Evolutionary conservation across 2,329 filamentous ascomycete genomes (phyloP), one percentile per base, ranked within the genome.

Genomic region (Scedosporium boydii): DNA sequence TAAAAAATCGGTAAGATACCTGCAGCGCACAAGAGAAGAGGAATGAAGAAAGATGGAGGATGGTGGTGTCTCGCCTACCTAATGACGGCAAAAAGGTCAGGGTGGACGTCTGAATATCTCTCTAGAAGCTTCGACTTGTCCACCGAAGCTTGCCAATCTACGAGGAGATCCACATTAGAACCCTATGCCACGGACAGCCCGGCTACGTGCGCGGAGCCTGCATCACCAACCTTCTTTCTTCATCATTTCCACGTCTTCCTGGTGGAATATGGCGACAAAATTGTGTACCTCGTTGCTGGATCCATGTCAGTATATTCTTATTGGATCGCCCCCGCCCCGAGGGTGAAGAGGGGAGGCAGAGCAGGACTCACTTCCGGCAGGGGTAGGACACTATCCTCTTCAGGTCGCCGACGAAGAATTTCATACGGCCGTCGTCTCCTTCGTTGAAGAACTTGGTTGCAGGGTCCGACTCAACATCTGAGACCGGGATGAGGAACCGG

Each of bases 401-500:
- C 0, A 63, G 67, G 23, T 68, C 65, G 10, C 64, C 66, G 29
- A 67, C 66, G 29, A 67, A 60, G 46, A 68, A 41, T 21, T 60
- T 62, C 42, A 66, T 64, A 7, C 60, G 55, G 7, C 65, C 67
- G 7, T 63, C 51, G 10, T 68, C 65, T n/a, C 68, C 60, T 29
- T 71, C 71, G 5, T 60, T 56, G 67, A 69, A 75, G 34, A 67
- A 70, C 6, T 63, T 65, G 6, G 73, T 74, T 38, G 34, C 2
- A 2, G 34, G 34, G 34, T 38, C 34, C 34, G 34, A 6, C 10
- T 38, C 34, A 10, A 76, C 64, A 0, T 64, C 66, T 1, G 67
- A 63, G 0, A 68, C 59, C 0, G 72, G 68, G 6, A 76, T 71
- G 4, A 76, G 66, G 63, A 76, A 76, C 0, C 74, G 72, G 56